Evolutionary conservation across 1,284 basidiomycete genomes (phyloP).

Genomic region (Apiotrichum domesticum): DNA sequence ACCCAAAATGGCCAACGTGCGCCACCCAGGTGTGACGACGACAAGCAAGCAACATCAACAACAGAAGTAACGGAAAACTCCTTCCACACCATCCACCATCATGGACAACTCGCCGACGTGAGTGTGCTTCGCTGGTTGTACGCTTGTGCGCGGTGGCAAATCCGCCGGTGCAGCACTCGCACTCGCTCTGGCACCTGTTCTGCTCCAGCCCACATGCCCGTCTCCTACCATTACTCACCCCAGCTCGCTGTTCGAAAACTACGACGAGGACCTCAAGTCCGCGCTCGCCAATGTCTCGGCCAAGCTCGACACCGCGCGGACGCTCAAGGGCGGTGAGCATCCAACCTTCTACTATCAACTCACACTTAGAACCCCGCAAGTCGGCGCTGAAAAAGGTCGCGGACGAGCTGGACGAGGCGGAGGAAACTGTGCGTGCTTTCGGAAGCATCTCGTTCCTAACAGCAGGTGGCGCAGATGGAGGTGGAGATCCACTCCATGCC

Average conservation of each 20-base stretch:
- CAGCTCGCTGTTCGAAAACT: slow-evolving; percentile 48
- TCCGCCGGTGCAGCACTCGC: too few relatives aligned
- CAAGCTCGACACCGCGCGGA: slow-evolving; percentile 39
- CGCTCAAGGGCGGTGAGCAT: slow-evolving; percentile 45
- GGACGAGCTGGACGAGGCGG: slow-evolving; percentile 95
- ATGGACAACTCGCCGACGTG: slow-evolving; percentile 49
- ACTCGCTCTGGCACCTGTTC: too few relatives aligned
- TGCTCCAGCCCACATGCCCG: not conserved
- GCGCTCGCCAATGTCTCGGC: slow-evolving; percentile 38
- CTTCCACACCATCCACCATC: not conserved
- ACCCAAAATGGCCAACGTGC: too few relatives aligned
- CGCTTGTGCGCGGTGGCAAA: not conserved
- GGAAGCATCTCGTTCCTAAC: not conserved
- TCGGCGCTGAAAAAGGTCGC: slow-evolving; percentile 76
- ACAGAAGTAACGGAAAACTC: too few relatives aligned
- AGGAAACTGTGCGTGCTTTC: slow-evolving; percentile 71
- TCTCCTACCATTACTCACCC: not conserved
- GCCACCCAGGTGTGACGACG: too few relatives aligned
- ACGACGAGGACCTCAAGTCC: slow-evolving; percentile 47
- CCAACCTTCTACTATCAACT: not conserved
- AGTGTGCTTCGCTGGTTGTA: slow-evolving; percentile 5
- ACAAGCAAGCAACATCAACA: too few relatives aligned
- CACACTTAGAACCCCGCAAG: slow-evolving; percentile 67
- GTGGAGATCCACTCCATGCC: slow-evolving; percentile 97
- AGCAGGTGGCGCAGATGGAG: slow-evolving; percentile 95